Percentiles rank a stretch among this genome's conserved stretches.
phyloP scores from a whole-genome alignment of 768 basidiomycete genomes.

The Cubamyces lactineus region DNA sequence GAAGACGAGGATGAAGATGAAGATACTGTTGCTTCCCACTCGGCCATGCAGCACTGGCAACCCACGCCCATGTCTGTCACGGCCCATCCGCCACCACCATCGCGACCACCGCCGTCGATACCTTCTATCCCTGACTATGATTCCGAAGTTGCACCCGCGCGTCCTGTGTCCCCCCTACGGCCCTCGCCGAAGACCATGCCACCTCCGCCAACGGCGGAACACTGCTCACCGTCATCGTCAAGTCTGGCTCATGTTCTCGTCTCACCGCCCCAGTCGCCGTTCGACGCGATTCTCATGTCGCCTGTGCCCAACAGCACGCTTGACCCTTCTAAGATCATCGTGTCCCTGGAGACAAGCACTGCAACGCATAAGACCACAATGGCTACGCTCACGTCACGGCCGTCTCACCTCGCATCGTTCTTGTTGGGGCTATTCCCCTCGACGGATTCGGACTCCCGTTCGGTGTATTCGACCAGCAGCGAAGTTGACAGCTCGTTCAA shows the following conservation, averaged over 20 bases:
- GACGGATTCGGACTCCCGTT: conserved; percentile 44
- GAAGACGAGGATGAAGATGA: conserved; percentile 27
- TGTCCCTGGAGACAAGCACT: conserved; percentile 77
- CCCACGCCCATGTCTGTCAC: conserved; percentile 59
- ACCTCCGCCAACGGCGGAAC: conserved; percentile 36
- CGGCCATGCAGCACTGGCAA: conserved; percentile 48
- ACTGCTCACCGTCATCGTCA: conserved; percentile 52
- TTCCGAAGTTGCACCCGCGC: conserved; percentile 20
- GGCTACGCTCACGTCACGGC: conserved; percentile 66
- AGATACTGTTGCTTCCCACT: conserved; percentile 14
- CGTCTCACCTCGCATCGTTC: conserved; percentile 60
- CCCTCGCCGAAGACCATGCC: conserved; percentile 33
- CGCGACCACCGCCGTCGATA: conserved; percentile 37
- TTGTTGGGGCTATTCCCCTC: conserved; percentile 34
- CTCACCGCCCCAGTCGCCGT: conserved; percentile 56
- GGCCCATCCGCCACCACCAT: conserved; percentile 36
- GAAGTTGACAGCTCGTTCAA: conserved; percentile 51
- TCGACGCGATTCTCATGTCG: conserved; percentile 64
- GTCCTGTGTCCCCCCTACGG: conserved; percentile 23
- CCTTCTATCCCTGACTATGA: conserved; percentile 21
- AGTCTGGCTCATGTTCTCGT: conserved; percentile 46
- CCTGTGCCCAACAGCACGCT: conserved; percentile 47
- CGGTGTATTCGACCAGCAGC: conserved; percentile 59
- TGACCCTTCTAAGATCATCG: conserved; percentile 64
- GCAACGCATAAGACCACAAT: conserved; percentile 66